Evolutionary conservation across 148 eudicot species (phyloP), one percentile per base, ranked within the genome.

Genomic region (Rhododendron ovatum): DNA sequence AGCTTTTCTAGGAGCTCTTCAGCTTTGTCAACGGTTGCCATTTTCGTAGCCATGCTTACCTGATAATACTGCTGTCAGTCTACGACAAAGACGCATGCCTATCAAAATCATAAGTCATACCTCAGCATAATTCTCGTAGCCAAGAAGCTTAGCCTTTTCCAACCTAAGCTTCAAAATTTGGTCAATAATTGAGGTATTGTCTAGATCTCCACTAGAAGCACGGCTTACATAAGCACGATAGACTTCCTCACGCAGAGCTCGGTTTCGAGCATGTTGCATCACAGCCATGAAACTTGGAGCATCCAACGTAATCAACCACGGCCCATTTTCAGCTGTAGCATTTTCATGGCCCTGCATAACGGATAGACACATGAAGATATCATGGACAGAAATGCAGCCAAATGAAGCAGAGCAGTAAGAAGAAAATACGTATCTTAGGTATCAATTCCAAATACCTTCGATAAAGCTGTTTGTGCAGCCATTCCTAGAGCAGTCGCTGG

Each of bases 11-110:
- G 90, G 80, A 98, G 98, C 88, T 95, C 96, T 90, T 91, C 93
- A 85, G 95, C 99, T 92, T 91, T 95, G 59, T 93, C 95, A 83
- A 95, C 95, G 69, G 98, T 98, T 51, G 99, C 99, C 99, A 98
- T 95, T 92, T 95, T 98, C 90, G 93, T 94, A 67, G 98, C 98
- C 99, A 98, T 95, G 90, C 99, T 98, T 81, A 98, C 99, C 99
- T 98, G 90, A 80, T 80, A 80, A 88, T 48, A 83, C 18, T 86
- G 37, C 37, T 86, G 75, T 84, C 84, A 87, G 87, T 22, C 1
- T 55, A 55, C 20, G 61, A 55, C 7, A 55, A 55, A 55, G 61
- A 17, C 7, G 1, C 61, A 55, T 55, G 17, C 45, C 83, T 43
- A 86, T 10, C 18, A 18, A 59, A 77, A 83, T 8, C 73, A 28